Conservation (phyloP, 2,329 filamentous ascomycete genomes). For the Colletotrichum gigasporum region DNA sequence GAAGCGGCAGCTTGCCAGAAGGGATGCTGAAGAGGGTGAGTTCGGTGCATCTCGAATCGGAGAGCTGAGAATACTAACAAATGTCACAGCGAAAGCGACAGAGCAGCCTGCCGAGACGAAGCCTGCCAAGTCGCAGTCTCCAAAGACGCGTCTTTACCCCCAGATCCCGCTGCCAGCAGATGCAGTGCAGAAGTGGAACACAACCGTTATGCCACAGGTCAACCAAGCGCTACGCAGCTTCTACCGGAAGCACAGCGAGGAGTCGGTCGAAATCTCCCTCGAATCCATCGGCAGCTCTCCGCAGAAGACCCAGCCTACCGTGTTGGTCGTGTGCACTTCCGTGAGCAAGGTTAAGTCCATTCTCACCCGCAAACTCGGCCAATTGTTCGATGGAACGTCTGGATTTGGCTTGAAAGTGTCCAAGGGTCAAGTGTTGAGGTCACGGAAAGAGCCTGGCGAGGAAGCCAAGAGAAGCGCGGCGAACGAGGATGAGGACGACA, state of each 20-base stretch:
- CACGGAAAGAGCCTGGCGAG: constrained; percentile 54
- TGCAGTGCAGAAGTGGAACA: constrained; percentile 77
- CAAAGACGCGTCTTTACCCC: constrained; percentile 67
- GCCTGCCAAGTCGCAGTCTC: constrained; percentile 17
- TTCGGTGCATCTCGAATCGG: not conserved
- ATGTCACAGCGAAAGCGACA: not conserved
- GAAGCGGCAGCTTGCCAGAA: constrained; percentile 20
- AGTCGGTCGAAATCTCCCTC: constrained; percentile 82
- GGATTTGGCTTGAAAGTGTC: constrained; percentile 77
- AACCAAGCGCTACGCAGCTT: constrained; percentile 76
- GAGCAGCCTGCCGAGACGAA: constrained; percentile 18
- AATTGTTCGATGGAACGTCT: constrained; percentile 70
- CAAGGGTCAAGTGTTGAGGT: constrained; percentile 72
- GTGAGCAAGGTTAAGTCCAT: constrained; percentile 77
- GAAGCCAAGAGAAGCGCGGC: constrained; percentile 49
- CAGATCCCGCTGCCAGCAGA: constrained; percentile 67
- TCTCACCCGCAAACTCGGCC: constrained; percentile 72
- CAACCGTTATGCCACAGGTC: constrained; percentile 75
- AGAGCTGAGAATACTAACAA: not conserved
- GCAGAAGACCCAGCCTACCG: constrained; percentile 74
- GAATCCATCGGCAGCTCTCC: constrained; percentile 77
- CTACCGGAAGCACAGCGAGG: constrained; percentile 73
- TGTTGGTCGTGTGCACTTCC: constrained; percentile 80
- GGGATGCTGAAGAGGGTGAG: not conserved
- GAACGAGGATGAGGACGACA: constrained; percentile 44